Evolutionary conservation across 306 rosid species (phyloP).

Genomic region (Rubus idaeus): DNA sequence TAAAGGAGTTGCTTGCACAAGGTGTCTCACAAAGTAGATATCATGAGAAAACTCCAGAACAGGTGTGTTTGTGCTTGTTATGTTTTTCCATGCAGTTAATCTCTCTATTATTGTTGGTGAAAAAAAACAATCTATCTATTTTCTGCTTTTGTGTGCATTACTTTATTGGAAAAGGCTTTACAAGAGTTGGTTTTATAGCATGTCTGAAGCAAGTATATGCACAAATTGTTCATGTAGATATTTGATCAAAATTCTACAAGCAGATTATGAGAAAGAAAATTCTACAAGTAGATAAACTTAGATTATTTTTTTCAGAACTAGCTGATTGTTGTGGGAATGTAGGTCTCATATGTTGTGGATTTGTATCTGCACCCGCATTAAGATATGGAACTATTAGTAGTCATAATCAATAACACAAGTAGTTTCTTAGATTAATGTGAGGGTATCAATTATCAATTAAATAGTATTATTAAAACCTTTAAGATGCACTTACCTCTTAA

Average conservation of each 20-base stretch:
- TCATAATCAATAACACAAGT: background rate
- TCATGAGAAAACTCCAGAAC: conserved; percentile 99
- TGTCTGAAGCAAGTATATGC: background rate
- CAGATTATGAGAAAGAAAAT: background rate
- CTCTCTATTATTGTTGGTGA: background rate
- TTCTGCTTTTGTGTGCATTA: background rate
- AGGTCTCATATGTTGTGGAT: background rate
- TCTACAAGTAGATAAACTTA: background rate
- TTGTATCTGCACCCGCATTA: background rate
- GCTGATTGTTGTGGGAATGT: background rate
- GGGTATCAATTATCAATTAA: background rate
- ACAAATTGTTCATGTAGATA: background rate
- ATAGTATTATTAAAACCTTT: background rate
- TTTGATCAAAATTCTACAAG: background rate
- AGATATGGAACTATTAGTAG: background rate
- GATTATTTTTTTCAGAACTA: background rate
- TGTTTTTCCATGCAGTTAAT: background rate
- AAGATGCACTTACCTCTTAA: background rate
- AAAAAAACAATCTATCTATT: no score
- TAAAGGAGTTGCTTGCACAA: conserved; percentile 95
- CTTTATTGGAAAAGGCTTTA: background rate
- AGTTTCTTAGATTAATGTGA: background rate
- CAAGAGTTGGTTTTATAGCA: background rate
- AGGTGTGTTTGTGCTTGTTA: conserved; percentile 48
- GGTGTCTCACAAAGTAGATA: conserved; percentile 92